Conservation (phyloP, 129 eudicot species). For the Chrysanthemum makinoi region DNA sequence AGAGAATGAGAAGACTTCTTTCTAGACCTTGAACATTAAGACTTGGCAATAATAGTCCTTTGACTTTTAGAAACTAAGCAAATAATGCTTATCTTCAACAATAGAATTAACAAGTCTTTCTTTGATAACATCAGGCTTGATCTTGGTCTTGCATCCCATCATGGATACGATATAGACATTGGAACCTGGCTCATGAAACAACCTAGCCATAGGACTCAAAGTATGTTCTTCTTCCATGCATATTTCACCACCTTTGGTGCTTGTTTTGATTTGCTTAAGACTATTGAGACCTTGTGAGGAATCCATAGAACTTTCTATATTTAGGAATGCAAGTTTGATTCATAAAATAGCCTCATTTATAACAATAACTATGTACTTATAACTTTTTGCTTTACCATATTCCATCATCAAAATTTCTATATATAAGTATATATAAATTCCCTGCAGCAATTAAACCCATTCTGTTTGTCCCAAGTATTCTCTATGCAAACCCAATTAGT, state of each 20-base stretch:
- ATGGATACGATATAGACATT: constrained; percentile 41
- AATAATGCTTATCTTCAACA: too few species aligned
- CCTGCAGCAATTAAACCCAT: background rate
- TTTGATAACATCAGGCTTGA: constrained; percentile 38
- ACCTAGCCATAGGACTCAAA: constrained; percentile 44
- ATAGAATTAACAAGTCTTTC: constrained; percentile 30
- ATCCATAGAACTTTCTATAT: constrained; percentile 17
- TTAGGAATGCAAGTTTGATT: constrained; percentile 11
- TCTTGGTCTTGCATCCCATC: constrained; percentile 38
- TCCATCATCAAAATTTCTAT: constrained; percentile 6
- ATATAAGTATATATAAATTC: background rate
- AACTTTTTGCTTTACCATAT: constrained; percentile 7
- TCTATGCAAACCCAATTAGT: constrained; percentile 14
- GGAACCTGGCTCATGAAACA: constrained; percentile 48
- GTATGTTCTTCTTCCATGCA: constrained; percentile 27
- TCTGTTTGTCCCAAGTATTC: constrained; percentile 7
- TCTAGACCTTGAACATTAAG: too few species aligned
- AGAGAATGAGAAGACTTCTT: too few species aligned
- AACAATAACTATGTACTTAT: constrained; percentile 14
- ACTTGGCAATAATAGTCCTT: too few species aligned
- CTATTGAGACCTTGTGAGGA: constrained; percentile 16
- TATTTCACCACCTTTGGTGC: constrained; percentile 22
- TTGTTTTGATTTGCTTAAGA: constrained; percentile 32
- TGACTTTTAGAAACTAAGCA: too few species aligned
- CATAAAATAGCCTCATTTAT: constrained; percentile 20